Evolutionary conservation across 2,329 filamentous ascomycete genomes (phyloP), one percentile per base, ranked within the genome.

Genomic region (Dactylellina cionopaga): DNA sequence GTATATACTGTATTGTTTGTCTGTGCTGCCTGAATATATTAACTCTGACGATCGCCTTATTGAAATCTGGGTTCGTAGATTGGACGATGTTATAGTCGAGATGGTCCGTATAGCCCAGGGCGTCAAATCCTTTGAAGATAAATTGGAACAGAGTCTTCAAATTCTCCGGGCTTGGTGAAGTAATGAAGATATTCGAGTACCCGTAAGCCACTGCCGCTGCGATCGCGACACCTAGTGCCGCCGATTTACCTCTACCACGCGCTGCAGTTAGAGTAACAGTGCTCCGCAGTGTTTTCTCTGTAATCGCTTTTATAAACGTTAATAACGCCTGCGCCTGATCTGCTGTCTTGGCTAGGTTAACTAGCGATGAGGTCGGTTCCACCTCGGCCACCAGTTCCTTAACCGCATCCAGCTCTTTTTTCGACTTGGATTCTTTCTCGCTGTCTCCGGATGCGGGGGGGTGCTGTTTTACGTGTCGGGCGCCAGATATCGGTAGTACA

Each of bases 161-260:
- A 82, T 99, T 99, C 82, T 99, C 96, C 0, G 95, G 95, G 73
- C 92, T 97, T 0, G 94, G 94, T 0, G 94, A 98, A 1, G 95
- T 99, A 79, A 99, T 96, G 82, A 99, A 99, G 78, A 99, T 96
- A 80, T 99, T 99, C 83, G 92, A 96, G 82, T 99, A 99, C 24
- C 95, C 95, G 79, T 98, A 91, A 0, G 95, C 94, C 44, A 99
- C 87, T 1, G 96, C 96, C 1, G 95, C 92, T 2, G 95, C 95
- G 43, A 99, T 90, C 2, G 95, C 92, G 55, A 99, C 89, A 81
- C 95, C 95, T 78, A 99, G 86, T 24, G 95, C 95, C 15, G 95
- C 96, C 17, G 95, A 99, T 82, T 99, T 99, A 82, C 95, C 95
- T 78, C 95, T 89, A 80, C 95, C 95, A 88, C 95, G 89, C 35